A percentile compares a stretch with the other conserved stretches of the same genome.
Conservation (phyloP, 345 rosid genomes). For the Streptanthus diversifolius region DNA sequence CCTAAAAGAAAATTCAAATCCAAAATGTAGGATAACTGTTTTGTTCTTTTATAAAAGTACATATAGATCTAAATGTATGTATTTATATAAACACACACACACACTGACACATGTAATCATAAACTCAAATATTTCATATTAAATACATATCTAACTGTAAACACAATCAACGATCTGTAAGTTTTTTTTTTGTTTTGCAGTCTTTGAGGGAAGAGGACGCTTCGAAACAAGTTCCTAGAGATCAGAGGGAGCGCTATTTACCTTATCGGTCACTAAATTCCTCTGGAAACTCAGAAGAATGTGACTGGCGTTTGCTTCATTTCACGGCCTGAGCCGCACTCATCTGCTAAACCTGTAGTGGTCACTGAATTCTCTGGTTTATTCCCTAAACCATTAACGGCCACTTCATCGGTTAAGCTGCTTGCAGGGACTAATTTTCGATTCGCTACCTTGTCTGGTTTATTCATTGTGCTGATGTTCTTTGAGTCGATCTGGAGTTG, state of each 20-base stretch:
- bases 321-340: background rate
- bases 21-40: background rate
- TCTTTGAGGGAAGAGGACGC: background rate
- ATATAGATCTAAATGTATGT: background rate
- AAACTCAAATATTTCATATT: background rate
- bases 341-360: background rate
- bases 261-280: background rate
- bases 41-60: background rate
- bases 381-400: background rate
- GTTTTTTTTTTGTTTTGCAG: background rate
- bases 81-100: background rate
- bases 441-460: background rate
- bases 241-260: background rate
- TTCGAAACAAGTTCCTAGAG: background rate
- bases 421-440: background rate
- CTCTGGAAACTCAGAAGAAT: background rate
- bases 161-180: background rate
- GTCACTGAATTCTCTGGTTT: background rate
- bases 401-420: background rate
- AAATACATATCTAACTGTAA: constrained; percentile 9
- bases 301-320: background rate
- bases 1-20: background rate
- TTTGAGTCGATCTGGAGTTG: background rate
- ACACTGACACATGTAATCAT: background rate
- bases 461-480: background rate